Base-by-base conservation (phyloP, 2,329 filamentous ascomycete species). In the Geosmithia morbida region DNA sequence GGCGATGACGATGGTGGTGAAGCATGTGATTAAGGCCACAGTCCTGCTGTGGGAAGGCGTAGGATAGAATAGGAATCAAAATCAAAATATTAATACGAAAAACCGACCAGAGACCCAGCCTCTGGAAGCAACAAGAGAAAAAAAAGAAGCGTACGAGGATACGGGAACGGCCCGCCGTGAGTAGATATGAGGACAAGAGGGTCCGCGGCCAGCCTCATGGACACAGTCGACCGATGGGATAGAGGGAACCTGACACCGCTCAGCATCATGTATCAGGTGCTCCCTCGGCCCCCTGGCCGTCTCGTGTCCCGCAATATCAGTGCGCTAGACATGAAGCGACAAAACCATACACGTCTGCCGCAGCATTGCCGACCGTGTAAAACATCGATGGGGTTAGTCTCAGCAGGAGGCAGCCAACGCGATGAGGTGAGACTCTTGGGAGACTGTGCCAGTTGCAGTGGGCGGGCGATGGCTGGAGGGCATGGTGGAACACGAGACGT, bases 391-490 rank as follows among this genome's bases (percentile, higher is more conserved):
- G 11, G 33, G 14, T 11, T 6, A 30, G 11, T 11, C 33, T 13
- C 14, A 11, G 33, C 33, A 11, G 33, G 33, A 37, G 33, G 33
- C 33, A 37, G 33, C 33, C 33, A 16, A 16, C 33, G 33, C 33
- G 33, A 16, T 16, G 33, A 37, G 29, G 29, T 30, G 29, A n/a
- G 7, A 30, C 29, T 30, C 33, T 3, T 11, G 13, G 11, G 33
- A 11, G 33, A 13, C 33, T 13, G 14, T n/a, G 33, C 10, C 11
- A 13, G 33, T 37, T 11, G 14, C 33, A 37, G 33, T 37, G n/a
- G 17, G 41, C 41, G 41, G n/a, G 41, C 41, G 6, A 6, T 16
- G 41, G 61, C 42, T 59, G 54, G 18, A 62, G 53, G 37, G 33
- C 33, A 37, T 37, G 33, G 33, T 37, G 33, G 33, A 37, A 37